Conservation (phyloP, 805 yeast genomes). For the Candida adriatica region DNA sequence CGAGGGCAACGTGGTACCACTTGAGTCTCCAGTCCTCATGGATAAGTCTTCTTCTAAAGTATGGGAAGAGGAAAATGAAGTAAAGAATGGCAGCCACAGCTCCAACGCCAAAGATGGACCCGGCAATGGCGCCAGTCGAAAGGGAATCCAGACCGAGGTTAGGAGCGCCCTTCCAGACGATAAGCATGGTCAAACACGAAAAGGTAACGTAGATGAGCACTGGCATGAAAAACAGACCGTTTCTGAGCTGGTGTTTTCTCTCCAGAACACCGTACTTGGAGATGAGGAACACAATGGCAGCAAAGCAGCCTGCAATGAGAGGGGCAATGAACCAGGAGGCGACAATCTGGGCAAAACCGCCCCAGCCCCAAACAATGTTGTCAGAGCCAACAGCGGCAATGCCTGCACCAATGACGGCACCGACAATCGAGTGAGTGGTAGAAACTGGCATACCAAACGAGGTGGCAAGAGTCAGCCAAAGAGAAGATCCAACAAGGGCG, state of each 20-base stretch:
- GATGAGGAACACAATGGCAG: conserved; percentile 49
- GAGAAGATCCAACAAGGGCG: conserved; percentile 67
- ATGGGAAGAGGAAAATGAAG: conserved; percentile 51
- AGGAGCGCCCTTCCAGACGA: conserved; percentile 80
- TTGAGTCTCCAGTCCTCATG: conserved; percentile 61
- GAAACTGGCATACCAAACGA: conserved; percentile 70
- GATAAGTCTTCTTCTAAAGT: conserved; percentile 51
- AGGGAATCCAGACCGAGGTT: conserved; percentile 49
- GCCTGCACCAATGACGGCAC: conserved; percentile 69
- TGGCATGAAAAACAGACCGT: conserved; percentile 55
- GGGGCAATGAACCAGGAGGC: conserved; percentile 85
- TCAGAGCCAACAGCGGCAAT: conserved; percentile 63
- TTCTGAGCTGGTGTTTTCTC: conserved; percentile 44
- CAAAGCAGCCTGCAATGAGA: conserved; percentile 55
- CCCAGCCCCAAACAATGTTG: conserved; percentile 69
- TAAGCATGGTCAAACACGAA: conserved; percentile 62
- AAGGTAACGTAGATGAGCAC: conserved; percentile 53
- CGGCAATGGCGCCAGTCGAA: conserved; percentile 44
- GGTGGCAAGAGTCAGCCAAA: conserved; percentile 67
- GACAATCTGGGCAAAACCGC: conserved; percentile 61
- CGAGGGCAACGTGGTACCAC: conserved; percentile 48
- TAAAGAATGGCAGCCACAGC: conserved; percentile 47
- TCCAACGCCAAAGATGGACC: conserved; percentile 60
- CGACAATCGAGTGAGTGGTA: conserved; percentile 73
- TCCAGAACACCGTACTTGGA: conserved; percentile 60